phyloP scores from a whole-genome alignment of 192 early-diverging fungal species.

The Lobosporangium transversale region DNA sequence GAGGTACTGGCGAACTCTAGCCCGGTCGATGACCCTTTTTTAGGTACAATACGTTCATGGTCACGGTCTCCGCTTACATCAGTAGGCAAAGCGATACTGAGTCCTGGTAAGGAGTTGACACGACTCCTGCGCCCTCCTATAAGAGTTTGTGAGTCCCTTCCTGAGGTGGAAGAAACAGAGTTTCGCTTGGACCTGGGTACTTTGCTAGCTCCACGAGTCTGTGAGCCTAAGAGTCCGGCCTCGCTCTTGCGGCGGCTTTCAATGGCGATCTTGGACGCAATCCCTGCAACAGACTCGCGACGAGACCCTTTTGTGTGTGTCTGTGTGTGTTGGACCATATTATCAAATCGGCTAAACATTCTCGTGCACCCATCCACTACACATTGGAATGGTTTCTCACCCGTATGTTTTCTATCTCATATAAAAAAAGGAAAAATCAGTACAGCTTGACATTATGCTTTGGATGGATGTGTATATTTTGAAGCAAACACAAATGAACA shows the following conservation, averaged over 20 bases:
- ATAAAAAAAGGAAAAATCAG: too few species aligned
- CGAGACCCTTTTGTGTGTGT: conserved; percentile 64
- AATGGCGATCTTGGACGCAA: conserved; percentile 35
- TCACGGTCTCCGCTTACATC: too few species aligned
- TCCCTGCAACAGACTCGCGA: conserved; percentile 37
- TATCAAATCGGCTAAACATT: conserved; percentile 80
- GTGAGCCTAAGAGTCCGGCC: conserved; percentile 11
- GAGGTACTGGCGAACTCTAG: too few species aligned
- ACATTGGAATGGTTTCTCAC: conserved; percentile 80
- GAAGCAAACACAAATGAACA: too few species aligned
- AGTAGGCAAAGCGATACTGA: too few species aligned
- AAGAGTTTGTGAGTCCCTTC: too few species aligned
- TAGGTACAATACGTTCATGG: too few species aligned
- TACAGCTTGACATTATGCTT: too few species aligned
- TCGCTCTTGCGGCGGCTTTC: conserved; percentile 41
- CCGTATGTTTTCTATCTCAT: conserved; percentile 40
- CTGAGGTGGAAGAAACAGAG: conserved; percentile 21
- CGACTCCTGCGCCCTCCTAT: conserved; percentile 21
- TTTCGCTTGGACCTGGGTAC: conserved; percentile 14
- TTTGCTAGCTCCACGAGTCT: conserved; percentile 2
- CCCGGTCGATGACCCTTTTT: too few species aligned
- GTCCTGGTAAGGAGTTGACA: conserved; percentile 29
- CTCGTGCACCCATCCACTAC: conserved; percentile 72
- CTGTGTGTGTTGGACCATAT: conserved; percentile 85
- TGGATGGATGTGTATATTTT: too few species aligned